Evolutionary conservation across 2,329 filamentous ascomycete genomes (phyloP), one percentile per base, ranked within the genome.

Genomic region (Fusarium sp.): DNA sequence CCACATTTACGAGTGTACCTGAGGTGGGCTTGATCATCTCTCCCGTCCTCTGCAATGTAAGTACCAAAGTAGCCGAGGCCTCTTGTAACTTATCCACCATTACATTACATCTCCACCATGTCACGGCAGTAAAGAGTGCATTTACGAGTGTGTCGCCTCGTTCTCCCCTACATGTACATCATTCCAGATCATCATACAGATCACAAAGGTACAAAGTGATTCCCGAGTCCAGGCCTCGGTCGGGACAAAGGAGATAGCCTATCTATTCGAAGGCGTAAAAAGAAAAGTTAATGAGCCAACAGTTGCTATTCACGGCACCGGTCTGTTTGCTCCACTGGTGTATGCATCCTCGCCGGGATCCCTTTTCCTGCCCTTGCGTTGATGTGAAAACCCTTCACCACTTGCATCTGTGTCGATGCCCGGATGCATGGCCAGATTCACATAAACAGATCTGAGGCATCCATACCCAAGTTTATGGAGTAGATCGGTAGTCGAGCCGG

Each of bases 281-380:
- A 64, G 24, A 66, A 73, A 68, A 61, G 60, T 26, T 45, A 63
- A 59, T 36, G 45, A 55, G 18, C 26, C 49, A 52, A 36, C 6
- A 52, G 36, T 36, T 9, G 15, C 49, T 52, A 24, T 36, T 36
- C 18, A 52, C n/a, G 7, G 33, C 12, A 33, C 33, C 33, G 12
- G 48, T 13, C 47, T 15, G 7, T n/a, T 49, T n/a, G 22, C 47
- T 49, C 47, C 28, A 18, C n/a, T 14, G 13, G 33, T 26, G n/a
- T 26, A 33, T 45, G 26, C 35, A 45, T 35, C 48, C 48, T 35
- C 39, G 24, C 24, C 52, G 8, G 26, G 44, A 49, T 48, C 20
- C 49, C 54, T 59, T 49, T 42, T 69, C 39, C 56, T 72, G 35
- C 59, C 51, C 54, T 71, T 71, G 44, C 55, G 39, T 68, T 52